Conservation (phyloP, 1,139 yeast genomes). For the Blastobotrys arbuscula region DNA sequence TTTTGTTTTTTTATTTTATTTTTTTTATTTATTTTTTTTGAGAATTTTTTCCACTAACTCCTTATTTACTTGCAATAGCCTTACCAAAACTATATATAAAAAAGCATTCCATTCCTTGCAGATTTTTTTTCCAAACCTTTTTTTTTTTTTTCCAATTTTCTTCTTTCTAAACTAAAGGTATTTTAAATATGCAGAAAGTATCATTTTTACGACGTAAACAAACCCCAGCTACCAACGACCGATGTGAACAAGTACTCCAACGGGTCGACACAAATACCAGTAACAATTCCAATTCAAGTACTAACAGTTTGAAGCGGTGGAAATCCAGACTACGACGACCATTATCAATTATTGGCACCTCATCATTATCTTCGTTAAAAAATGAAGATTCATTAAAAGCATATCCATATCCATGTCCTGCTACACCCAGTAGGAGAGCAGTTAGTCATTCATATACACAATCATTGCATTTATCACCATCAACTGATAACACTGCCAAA, state of each 20-base stretch:
- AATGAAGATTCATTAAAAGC: not conserved
- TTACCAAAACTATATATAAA: no score
- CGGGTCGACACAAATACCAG: not conserved
- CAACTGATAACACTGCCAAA: not conserved
- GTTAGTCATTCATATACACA: slow-evolving; percentile 2
- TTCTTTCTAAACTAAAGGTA: no score
- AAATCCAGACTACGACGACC: slow-evolving; percentile 12
- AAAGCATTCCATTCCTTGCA: no score
- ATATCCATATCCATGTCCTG: not conserved
- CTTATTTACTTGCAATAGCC: no score
- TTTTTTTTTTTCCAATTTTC: no score
- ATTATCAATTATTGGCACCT: slow-evolving; percentile 10
- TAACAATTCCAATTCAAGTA: slow-evolving; percentile 1
- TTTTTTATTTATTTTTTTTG: no score
- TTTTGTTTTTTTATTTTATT: no score
- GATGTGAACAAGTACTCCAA: not conserved
- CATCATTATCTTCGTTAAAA: not conserved
- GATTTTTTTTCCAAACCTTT: no score
- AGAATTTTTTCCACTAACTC: no score
- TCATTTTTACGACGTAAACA: slow-evolving; percentile 10
- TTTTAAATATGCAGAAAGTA: slow-evolving; percentile 4
- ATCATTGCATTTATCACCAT: not conserved
- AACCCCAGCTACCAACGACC: not conserved
- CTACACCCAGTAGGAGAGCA: not conserved
- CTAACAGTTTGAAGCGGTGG: slow-evolving; percentile 2